Base-by-base conservation (phyloP, 805 yeast species). In the Candida nemodendra region DNA sequence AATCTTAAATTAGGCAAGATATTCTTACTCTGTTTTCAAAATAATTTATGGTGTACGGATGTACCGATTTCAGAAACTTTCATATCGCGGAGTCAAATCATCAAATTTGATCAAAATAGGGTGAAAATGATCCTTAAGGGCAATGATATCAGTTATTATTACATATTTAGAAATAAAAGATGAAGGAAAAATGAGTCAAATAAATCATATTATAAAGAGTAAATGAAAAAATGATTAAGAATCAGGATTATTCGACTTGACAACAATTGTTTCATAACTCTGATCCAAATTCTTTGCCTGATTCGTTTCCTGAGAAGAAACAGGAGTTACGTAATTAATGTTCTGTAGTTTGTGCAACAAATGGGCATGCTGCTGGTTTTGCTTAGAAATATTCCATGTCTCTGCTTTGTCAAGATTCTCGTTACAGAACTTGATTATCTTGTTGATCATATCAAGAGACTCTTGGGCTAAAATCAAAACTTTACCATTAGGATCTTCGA, bases 371-470 rank as follows among this genome's bases (percentile, higher is more conserved):
- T 59, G 62, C 28, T 57, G 51, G 33, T 36, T 43, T 34, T 60
- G 64, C 32, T 54, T 54, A 21, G 50, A 52, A 9, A 45, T 39
- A 33, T 64, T 62, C 97, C 97, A 91, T 17, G 71, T 67, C 58
- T 93, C 97, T 1, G 96, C 96, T 47, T 81, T 80, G 32, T 78
- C 81, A 37, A 91, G 68, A 34, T 89, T 89, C 32, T 85, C 90
- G 56, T 85, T 91, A 50, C 95, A 88, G 5, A 90, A 90, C 34
- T 73, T 74, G 47, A 89, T 88, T 14, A 91, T 81, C 40, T 84
- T 84, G 27, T 81, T 74, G 25, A 91, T 82, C 88, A 90, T 85
- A 29, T 84, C 93, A 32, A 91, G 65, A 0, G 96, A 82, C 60
- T 93, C 99, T 48, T 84, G 83, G 0, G 98, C 97, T 43, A 91